Percentiles rank a stretch among this genome's conserved stretches.
These are phyloP conservation scores for Starmerella vaccinii DNA, from an alignment of 805 yeast species.

Conservation along the genomic window DNA sequence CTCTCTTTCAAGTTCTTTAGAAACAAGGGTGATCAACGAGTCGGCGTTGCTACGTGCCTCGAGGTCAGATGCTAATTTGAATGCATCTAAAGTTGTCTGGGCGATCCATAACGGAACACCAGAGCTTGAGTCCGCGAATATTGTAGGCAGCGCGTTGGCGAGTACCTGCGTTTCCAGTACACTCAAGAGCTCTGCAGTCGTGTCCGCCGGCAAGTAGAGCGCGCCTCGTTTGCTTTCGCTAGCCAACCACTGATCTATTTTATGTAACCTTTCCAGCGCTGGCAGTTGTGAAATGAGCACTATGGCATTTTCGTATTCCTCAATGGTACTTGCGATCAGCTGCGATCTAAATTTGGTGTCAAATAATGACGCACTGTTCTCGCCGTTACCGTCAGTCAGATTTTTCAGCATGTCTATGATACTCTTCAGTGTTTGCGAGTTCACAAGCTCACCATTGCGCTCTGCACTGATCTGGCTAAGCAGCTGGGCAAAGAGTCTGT, in stretches of 20 bases:
- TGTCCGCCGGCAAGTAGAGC: slow-evolving; percentile 16
- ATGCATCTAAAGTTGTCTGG: background rate
- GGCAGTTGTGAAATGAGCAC: background rate
- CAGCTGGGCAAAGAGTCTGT: slow-evolving; percentile 5
- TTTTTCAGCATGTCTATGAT: slow-evolving; percentile 17
- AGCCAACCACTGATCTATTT: slow-evolving; percentile 15
- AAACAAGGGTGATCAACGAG: slow-evolving; percentile 6
- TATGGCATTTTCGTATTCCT: background rate
- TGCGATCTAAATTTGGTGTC: slow-evolving; percentile 14
- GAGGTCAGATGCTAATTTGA: slow-evolving; percentile 18
- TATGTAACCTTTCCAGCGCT: background rate
- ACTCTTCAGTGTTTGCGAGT: slow-evolving; percentile 7
- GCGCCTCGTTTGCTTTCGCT: slow-evolving; percentile 13
- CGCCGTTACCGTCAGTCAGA: slow-evolving; percentile 14
- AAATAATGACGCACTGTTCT: slow-evolving; percentile 16
- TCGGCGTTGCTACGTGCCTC: slow-evolving; percentile 13
- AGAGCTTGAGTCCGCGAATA: slow-evolving; percentile 7
- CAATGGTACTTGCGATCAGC: slow-evolving; percentile 1
- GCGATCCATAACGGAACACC: slow-evolving; percentile 22
- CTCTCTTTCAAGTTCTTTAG: background rate
- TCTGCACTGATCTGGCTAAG: slow-evolving; percentile 12
- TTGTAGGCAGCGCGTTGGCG: slow-evolving; percentile 10
- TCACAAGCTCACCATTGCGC: slow-evolving; percentile 15
- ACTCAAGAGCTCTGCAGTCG: slow-evolving; percentile 10
- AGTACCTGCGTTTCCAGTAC: slow-evolving; percentile 12